Base-by-base conservation (phyloP, 257 asterid species). In the Solanum etuberosum region DNA sequence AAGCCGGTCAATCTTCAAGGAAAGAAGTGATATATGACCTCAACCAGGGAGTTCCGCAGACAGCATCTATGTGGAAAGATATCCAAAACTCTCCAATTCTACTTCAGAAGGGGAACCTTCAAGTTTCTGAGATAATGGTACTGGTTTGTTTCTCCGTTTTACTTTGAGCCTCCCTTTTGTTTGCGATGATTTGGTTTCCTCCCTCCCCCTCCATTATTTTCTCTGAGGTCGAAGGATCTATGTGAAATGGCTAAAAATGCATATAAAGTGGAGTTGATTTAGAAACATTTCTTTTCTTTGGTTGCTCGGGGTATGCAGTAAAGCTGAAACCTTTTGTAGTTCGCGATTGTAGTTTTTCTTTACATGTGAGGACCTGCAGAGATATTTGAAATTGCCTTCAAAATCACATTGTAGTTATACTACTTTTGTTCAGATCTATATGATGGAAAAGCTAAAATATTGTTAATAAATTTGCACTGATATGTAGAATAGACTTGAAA, bases 1-100 rank as follows among this genome's bases (percentile, higher is more conserved):
- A 86, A 72, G 31, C 83, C 38, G 87, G 76, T 46, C 54, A 40
- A 43, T 87, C 88, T 7, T 57, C 37, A 35, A 83, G 83, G 63
- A 86, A 83, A 76, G 89, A 40, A 82, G 83, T 80, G 43, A 80
- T 48, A 1, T 81, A 48, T 48, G 85, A 81, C 68, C 85, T 81
- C 85, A 81, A 81, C 85, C 85, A 81, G 68, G 85, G 68, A 81
- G 63, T 48, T 81, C 37, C 43, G 42, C 85, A 81, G 68, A 31
- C 68, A 29, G 15, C 43, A 31, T 48, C 85, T 29, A 81, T 29
- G 85, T 81, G 85, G 85, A 61, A 81, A 48, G 68, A 81, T n/a
- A 48, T 48, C 40, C 85, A 81, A 81, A 81, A 21, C 85, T 29
- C 85, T 48, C 43, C 85, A 20, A 31, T 48, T 81, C 85, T 81